phyloP scores from a whole-genome alignment of 495 filamentous ascomycete genomes.

The Immersiella caudata region DNA sequence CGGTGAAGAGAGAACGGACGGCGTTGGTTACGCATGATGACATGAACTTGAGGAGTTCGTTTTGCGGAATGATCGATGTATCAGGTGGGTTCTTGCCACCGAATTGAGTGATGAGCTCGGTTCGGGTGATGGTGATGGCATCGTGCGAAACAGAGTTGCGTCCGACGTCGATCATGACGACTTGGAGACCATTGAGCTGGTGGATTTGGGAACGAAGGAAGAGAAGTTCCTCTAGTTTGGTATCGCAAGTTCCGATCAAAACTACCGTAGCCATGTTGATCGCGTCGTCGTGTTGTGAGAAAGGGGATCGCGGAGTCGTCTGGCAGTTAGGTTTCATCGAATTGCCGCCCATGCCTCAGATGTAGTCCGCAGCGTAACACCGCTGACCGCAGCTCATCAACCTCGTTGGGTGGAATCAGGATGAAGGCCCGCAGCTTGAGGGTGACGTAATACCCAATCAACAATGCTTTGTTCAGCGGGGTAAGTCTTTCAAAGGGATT shows the following conservation, averaged over 20 bases:
- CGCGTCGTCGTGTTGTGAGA: background rate
- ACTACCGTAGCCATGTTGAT: constrained; percentile 52
- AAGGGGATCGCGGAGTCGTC: background rate
- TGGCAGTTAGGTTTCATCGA: background rate
- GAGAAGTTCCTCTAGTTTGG: constrained; percentile 63
- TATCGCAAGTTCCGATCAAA: constrained; percentile 69
- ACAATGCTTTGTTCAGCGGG: too few relatives aligned
- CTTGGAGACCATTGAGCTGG: constrained; percentile 27
- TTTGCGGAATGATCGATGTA: constrained; percentile 31
- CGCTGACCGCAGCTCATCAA: too few relatives aligned
- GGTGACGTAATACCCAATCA: too few relatives aligned
- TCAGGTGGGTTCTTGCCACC: constrained; percentile 8
- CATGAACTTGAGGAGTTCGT: constrained; percentile 57
- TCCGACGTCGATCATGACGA: constrained; percentile 62
- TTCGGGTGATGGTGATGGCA: constrained; percentile 51
- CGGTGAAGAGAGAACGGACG: constrained; percentile 40
- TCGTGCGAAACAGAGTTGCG: constrained; percentile 44
- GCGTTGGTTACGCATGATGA: constrained; percentile 41
- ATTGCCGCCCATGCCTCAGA: too few relatives aligned
- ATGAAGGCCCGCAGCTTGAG: too few relatives aligned
- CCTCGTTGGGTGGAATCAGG: too few relatives aligned
- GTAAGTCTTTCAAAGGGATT: too few relatives aligned
- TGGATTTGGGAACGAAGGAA: constrained; percentile 57
- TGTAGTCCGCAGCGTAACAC: too few relatives aligned
- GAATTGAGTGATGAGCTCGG: constrained; percentile 28